phyloP scores from a whole-genome alignment of 1,284 basidiomycete genomes.

The Boletus semigastroideus region DNA sequence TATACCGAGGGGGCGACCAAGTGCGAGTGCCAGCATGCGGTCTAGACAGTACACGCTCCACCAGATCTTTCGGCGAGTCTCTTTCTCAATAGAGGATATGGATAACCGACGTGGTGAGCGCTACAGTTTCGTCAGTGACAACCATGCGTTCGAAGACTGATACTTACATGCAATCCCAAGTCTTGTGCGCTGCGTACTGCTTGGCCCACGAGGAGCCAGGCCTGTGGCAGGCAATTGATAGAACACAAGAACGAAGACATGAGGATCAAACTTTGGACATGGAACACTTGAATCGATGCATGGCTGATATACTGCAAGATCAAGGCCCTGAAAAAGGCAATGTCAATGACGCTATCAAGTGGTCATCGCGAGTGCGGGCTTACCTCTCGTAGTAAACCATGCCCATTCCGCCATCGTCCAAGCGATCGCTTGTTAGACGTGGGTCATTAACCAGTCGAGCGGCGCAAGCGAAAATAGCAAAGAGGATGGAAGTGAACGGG shows the following conservation, averaged over 20 bases:
- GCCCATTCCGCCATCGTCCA: slow-evolving; percentile 77
- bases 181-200: slow-evolving; percentile 86
- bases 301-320: slow-evolving; percentile 88
- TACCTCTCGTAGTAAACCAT: slow-evolving; percentile 86
- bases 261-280: slow-evolving; percentile 86
- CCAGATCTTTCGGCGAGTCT: slow-evolving; percentile 86
- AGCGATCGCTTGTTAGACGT: slow-evolving; percentile 56
- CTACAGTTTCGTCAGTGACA: slow-evolving; percentile 41
- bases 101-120: slow-evolving; percentile 76
- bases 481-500: slow-evolving; percentile 75
- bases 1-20: slow-evolving; percentile 78
- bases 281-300: slow-evolving; percentile 74
- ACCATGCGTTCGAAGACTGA: neutral
- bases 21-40: slow-evolving; percentile 84
- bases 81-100: slow-evolving; percentile 75
- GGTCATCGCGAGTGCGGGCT: slow-evolving; percentile 19
- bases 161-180: slow-evolving; percentile 81
- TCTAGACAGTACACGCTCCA: slow-evolving; percentile 89
- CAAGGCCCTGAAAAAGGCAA: slow-evolving; percentile 58
- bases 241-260: slow-evolving; percentile 88
- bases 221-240: slow-evolving; percentile 87
- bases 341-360: neutral
- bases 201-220: slow-evolving; percentile 87
- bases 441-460: slow-evolving; percentile 76
- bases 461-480: slow-evolving; percentile 82